Base-by-base conservation (phyloP, 2,329 filamentous ascomycete species). In the Talaromyces sp. region DNA sequence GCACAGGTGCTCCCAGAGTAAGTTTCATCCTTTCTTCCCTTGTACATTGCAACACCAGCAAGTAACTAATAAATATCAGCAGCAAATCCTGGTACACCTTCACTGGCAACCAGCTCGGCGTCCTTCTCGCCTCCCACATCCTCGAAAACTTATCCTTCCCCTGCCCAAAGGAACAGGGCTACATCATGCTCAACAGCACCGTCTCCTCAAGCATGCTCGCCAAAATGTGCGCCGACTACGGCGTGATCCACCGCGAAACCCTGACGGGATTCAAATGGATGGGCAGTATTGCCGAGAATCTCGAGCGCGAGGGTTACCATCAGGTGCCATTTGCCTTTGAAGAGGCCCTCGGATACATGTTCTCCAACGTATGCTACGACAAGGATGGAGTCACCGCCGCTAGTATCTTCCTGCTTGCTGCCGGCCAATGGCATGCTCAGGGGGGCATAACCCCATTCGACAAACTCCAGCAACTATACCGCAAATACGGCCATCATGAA, bases 251-350 rank as follows among this genome's bases (percentile, higher is more conserved):
- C 67, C 76, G 79, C 61, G 85, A 88, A 66, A 87, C 86, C 0
- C 72, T 88, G 31, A 88, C 86, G 0, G 86, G 86, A 1, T 88
- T 88, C 75, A 88, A 88, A 70, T 88, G 86, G 86, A 81, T 88
- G 63, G 86, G 84, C 2, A 87, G 87, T 63, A 77, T 82, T 52
- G 83, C 84, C 1, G 78, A 80, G 19, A 74, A 80, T n/a, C 76
- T 86, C 1, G 75, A 80, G 59, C 27, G 46, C 19, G 66, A 69
- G 2, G 67, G 75, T 58, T 83, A 81, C 26, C 82, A 82, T 64
- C 74, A 79, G 24, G 79, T 83, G 0, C 74, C 79, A 0, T 87
- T 82, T 66, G 85, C 84, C 1, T 88, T 84, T 64, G 86, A 88
- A 71, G 86, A 88, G 72, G 86, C 86, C 8, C 80, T 88, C 24